Evolutionary conservation across 2,329 filamentous ascomycete genomes (phyloP).

Genomic region (Paraphoma sp.): DNA sequence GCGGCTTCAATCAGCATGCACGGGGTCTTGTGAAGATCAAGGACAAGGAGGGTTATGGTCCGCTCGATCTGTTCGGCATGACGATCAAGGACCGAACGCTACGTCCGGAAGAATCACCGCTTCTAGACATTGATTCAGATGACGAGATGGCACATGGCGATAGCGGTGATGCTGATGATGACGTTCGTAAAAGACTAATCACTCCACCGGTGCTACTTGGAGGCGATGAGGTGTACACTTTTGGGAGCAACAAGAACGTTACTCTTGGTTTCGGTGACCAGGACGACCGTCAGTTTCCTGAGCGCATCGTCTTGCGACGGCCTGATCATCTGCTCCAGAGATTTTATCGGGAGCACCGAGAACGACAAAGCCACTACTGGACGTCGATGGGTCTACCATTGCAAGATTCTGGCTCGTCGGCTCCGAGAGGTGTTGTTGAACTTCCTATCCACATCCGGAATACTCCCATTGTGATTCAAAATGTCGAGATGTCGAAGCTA

Average conservation of each 20-base stretch:
- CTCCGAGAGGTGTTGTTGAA: slow-evolving; percentile 55
- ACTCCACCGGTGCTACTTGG: slow-evolving; percentile 50
- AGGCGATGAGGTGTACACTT: slow-evolving; percentile 89
- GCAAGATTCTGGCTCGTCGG: slow-evolving; percentile 27
- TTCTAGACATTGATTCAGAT: slow-evolving; percentile 58
- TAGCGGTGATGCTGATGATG: slow-evolving; percentile 52
- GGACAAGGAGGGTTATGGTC: slow-evolving; percentile 91
- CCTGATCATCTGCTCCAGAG: slow-evolving; percentile 77
- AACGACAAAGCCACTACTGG: slow-evolving; percentile 51
- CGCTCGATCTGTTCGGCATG: slow-evolving; percentile 89
- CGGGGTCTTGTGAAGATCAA: slow-evolving; percentile 91
- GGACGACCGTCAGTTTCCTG: slow-evolving; percentile 91
- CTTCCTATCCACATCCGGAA: slow-evolving; percentile 77
- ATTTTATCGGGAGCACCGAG: slow-evolving; percentile 74
- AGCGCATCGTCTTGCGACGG: slow-evolving; percentile 77
- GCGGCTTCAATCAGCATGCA: slow-evolving; percentile 65
- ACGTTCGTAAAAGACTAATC: slow-evolving; percentile 30
- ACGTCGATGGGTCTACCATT: slow-evolving; percentile 42
- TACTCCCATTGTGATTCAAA: slow-evolving; percentile 76
- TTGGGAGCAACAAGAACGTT: slow-evolving; percentile 95
- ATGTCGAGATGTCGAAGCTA: slow-evolving; percentile 87
- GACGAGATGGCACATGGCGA: slow-evolving; percentile 54
- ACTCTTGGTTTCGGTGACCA: slow-evolving; percentile 94
- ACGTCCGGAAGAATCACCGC: slow-evolving; percentile 45
- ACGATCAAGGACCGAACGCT: slow-evolving; percentile 83